A percentile compares a stretch with the other conserved stretches of the same genome.
These are phyloP conservation scores for Orbilia quercus DNA, from an alignment of 2,329 filamentous ascomycete genomes.

Conservation along the genomic window DNA sequence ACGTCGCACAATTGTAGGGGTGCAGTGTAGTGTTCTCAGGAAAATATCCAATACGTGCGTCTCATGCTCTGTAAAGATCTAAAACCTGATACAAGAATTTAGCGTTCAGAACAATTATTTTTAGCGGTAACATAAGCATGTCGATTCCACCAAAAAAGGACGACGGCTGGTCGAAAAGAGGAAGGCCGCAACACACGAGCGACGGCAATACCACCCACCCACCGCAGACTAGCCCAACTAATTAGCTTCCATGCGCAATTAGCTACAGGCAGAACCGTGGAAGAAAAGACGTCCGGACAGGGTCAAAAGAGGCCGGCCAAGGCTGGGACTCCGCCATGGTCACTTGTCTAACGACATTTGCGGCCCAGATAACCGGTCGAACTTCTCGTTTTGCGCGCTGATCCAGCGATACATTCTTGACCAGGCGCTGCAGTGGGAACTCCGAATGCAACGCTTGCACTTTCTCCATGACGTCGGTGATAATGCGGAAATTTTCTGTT, in stretches of 20 bases:
- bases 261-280: constrained; percentile 18
- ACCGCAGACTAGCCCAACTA: neutral
- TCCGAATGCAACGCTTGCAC: constrained; percentile 46
- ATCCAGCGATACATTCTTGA: constrained; percentile 44
- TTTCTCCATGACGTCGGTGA: constrained; percentile 40
- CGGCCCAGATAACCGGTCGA: constrained; percentile 19
- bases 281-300: constrained; percentile 1
- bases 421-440: neutral
- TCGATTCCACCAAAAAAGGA: constrained; percentile 12
- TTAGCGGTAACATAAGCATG: constrained; percentile 13
- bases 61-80: too few species aligned
- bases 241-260: neutral
- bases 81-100: constrained; percentile 6
- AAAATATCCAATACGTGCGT: too few species aligned
- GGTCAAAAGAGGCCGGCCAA: constrained; percentile 9
- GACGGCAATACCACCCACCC: constrained; percentile 20
- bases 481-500: constrained; percentile 17
- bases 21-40: too few species aligned
- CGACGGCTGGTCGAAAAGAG: constrained; percentile 4
- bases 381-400: constrained; percentile 25
- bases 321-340: constrained; percentile 8
- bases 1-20: neutral
- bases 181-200: constrained; percentile 32
- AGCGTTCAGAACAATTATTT: neutral
- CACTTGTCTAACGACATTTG: constrained; percentile 28